Percentiles rank a stretch among this genome's conserved stretches.
phyloP scores from a whole-genome alignment of 768 basidiomycete species.

The Fistulinella prunicolor region DNA sequence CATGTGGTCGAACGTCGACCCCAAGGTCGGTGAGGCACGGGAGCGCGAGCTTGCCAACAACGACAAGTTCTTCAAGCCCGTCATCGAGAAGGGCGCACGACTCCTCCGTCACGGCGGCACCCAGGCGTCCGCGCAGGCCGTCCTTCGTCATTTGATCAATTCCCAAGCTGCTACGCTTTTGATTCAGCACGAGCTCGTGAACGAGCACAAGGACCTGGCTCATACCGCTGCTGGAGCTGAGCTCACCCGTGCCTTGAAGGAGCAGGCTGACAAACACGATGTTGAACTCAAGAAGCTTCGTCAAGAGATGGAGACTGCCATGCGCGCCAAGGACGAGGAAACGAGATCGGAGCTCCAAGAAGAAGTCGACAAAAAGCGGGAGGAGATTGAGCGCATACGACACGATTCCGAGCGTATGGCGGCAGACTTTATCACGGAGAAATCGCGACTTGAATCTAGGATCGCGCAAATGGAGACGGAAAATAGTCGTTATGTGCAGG shows the following conservation, averaged over 20 bases:
- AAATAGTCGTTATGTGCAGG: constrained; percentile 12
- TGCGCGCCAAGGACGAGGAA: constrained; percentile 45
- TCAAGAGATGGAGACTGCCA: constrained; percentile 45
- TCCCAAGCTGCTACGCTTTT: constrained; percentile 42
- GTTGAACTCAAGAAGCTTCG: constrained; percentile 48
- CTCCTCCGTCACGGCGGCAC: constrained; percentile 43
- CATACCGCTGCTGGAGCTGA: constrained; percentile 55
- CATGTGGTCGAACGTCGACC: constrained; percentile 48
- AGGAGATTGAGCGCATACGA: constrained; percentile 43
- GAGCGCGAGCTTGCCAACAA: constrained; percentile 44
- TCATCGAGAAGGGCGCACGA: constrained; percentile 46
- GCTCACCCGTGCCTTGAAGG: constrained; percentile 47
- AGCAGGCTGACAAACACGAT: constrained; percentile 44
- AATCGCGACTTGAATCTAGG: constrained; percentile 29
- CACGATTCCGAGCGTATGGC: constrained; percentile 40
- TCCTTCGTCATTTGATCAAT: constrained; percentile 42
- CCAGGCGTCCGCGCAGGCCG: constrained; percentile 38
- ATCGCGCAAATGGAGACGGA: constrained; percentile 29
- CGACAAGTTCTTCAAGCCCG: constrained; percentile 50
- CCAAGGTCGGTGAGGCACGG: constrained; percentile 38
- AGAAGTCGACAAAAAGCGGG: constrained; percentile 41
- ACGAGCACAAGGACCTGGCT: constrained; percentile 44
- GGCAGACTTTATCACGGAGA: constrained; percentile 38
- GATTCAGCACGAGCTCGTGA: constrained; percentile 57
- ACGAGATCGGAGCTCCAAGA: constrained; percentile 42